phyloP scores from a whole-genome alignment of 306 rosid genomes.

The Sechiopsis laciniata region DNA sequence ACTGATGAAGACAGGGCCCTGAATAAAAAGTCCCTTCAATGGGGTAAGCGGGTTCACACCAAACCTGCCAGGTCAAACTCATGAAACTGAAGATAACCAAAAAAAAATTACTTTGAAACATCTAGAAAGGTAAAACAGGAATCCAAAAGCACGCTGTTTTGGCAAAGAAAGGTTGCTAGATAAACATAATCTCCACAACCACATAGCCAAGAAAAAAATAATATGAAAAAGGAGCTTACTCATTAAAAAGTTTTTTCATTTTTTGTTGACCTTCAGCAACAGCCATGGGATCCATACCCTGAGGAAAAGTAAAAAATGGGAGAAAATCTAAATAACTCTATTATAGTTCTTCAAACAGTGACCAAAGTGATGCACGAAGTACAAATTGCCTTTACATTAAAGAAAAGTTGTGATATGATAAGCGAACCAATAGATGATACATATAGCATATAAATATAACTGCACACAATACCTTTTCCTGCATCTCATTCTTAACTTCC shows the following conservation, averaged over 20 bases:
- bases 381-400: constrained; percentile 1
- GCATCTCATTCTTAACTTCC: constrained; percentile 46
- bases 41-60: constrained; percentile 80
- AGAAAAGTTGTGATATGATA: constrained; percentile 8
- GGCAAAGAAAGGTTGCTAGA: constrained; percentile 18
- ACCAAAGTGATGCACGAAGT: not conserved
- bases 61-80: constrained; percentile 47
- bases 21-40: constrained; percentile 62
- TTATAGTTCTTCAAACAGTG: constrained; percentile 12
- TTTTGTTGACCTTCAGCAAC: constrained; percentile 37
- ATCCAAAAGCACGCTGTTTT: constrained; percentile 24
- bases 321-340: not conserved
- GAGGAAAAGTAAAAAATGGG: constrained; percentile 1
- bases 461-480: constrained; percentile 44
- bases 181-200: not conserved
- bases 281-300: constrained; percentile 44
- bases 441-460: constrained; percentile 19
- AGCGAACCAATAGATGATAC: not conserved
- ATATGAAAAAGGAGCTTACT: constrained; percentile 32
- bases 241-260: constrained; percentile 34
- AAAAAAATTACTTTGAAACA: not conserved
- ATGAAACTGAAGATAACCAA: constrained; percentile 3
- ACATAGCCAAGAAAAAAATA: not conserved
- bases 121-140: not conserved
- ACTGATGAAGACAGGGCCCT: constrained; percentile 30